A percentile compares a stretch with the other conserved stretches of the same genome.
Evolutionary conservation across 108 stramenopile genomes (phyloP).

Genomic region (Nitzschia sp.): DNA sequence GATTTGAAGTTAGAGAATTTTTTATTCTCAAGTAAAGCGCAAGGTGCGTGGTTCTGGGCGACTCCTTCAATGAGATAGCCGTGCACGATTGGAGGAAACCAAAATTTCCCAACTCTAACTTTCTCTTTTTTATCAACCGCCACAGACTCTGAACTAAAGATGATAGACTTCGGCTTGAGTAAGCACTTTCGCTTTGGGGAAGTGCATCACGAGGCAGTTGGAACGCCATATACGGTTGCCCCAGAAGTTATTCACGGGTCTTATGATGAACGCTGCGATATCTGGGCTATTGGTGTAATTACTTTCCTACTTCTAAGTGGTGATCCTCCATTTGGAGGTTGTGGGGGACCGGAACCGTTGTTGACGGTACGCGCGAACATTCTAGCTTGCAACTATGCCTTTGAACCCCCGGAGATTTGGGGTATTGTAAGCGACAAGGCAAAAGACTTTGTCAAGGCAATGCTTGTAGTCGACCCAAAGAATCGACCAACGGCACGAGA

Average conservation of each 20-base stretch:
- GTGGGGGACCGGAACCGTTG: conserved; percentile 76
- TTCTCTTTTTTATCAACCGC: too few relatives aligned
- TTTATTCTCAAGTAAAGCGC: conserved; percentile 69
- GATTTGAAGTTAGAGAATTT: conserved; percentile 94
- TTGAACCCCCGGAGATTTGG: conserved; percentile 74
- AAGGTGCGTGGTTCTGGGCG: too few relatives aligned
- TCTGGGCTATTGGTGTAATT: conserved; percentile 86
- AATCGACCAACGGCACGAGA: conserved; percentile 80
- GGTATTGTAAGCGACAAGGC: conserved; percentile 67
- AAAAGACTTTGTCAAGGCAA: conserved; percentile 76
- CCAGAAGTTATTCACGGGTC: conserved; percentile 77
- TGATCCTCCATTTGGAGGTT: conserved; percentile 82
- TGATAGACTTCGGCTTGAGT: conserved; percentile 90
- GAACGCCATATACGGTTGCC: conserved; percentile 83
- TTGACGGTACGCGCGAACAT: conserved; percentile 75
- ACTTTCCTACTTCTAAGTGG: conserved; percentile 77
- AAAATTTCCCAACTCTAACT: too few relatives aligned
- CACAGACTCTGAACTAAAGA: conserved; percentile 75
- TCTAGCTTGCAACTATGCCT: conserved; percentile 53
- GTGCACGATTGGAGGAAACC: too few relatives aligned
- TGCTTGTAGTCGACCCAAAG: conserved; percentile 84
- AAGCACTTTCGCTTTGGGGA: conserved; percentile 89
- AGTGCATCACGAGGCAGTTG: conserved; percentile 81
- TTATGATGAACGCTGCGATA: conserved; percentile 82
- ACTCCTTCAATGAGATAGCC: too few relatives aligned